Evolutionary conservation across 495 filamentous ascomycete species (phyloP), one percentile per base, ranked within the genome.

Genomic region (Penicillium atrosanguineum): DNA sequence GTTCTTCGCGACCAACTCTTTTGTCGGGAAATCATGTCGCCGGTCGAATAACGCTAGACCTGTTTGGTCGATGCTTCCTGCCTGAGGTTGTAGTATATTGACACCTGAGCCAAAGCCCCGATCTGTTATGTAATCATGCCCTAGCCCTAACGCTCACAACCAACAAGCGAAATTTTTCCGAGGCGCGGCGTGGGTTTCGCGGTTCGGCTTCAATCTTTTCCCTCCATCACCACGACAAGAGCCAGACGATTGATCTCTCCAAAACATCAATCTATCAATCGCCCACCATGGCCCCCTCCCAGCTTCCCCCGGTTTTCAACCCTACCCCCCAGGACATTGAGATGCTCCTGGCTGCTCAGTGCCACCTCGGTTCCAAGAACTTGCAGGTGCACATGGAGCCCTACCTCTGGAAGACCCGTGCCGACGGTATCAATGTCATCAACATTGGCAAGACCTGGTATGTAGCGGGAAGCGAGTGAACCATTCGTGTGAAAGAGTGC

Each of bases 371-470:
- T 71, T 91, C 88, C 79, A 98, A 98, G 87, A 98, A 98, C 83
- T 70, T 97, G 61, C 91, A 96, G 81, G 84, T 94, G 69, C 91
- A 97, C 80, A 97, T 97, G 94, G 91, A 97, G 80, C 90, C 94
- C 60, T 98, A 98, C 81, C 85, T 98, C 68, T 97, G 91, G 91
- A 98, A 97, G 87, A 96, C 90, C 70, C 87, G 94, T 67, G 86
- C 91, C 53, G 94, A 98, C 64, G 94, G 94, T 77, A 86, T 98
- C 80, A 97, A 98, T 72, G 83, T 98, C 57, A 83, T 98, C 76
- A 97, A 98, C 84, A 90, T 98, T 77, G 91, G 92, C 82, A 98
- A 98, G 89, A 98, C 94, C 78, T 97, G 93, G 93, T 97, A 85
- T 64, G 87, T 37, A 53, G 34, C 51, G 53, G 41, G 12, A 46